Conservation (phyloP, 108 stramenopile genomes). For the Skeletonema menzelii region DNA sequence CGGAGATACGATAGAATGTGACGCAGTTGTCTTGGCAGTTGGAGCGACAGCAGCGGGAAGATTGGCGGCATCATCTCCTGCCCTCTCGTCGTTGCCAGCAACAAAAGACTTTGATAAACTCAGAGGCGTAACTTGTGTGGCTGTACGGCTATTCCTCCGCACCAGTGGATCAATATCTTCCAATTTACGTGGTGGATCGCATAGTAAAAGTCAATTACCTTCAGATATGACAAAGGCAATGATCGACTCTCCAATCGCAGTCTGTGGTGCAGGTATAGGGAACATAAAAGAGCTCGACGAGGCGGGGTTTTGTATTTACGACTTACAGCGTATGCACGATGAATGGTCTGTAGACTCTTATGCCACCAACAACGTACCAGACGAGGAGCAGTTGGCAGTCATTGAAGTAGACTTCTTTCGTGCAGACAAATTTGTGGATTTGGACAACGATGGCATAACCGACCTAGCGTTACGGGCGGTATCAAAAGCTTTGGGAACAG, state of each 20-base stretch:
- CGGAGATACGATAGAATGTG: slow-evolving; percentile 47
- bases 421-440: slow-evolving; percentile 66
- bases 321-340: slow-evolving; percentile 78
- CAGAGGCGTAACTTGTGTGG: slow-evolving; percentile 84
- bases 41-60: slow-evolving; percentile 63
- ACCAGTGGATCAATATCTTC: slow-evolving; percentile 28
- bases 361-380: not conserved
- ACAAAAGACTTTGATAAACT: slow-evolving; percentile 58
- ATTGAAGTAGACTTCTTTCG: slow-evolving; percentile 88
- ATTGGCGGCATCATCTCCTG: slow-evolving; percentile 52
- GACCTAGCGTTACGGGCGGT: slow-evolving; percentile 58
- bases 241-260: slow-evolving; percentile 75
- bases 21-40: slow-evolving; percentile 80
- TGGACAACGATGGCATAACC: slow-evolving; percentile 49
- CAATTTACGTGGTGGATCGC: slow-evolving; percentile 32
- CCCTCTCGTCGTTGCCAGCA: slow-evolving; percentile 39
- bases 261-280: slow-evolving; percentile 75
- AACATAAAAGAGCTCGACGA: slow-evolving; percentile 61
- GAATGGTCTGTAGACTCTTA: slow-evolving; percentile 43
- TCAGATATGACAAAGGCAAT: slow-evolving; percentile 57
- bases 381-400: slow-evolving; percentile 35
- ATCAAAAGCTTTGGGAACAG: slow-evolving; percentile 54
- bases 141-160: slow-evolving; percentile 68
- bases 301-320: slow-evolving; percentile 87
- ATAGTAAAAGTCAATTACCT: slow-evolving; percentile 42